Base-by-base conservation (phyloP, 768 basidiomycete species). In the Auricularia sp. region DNA sequence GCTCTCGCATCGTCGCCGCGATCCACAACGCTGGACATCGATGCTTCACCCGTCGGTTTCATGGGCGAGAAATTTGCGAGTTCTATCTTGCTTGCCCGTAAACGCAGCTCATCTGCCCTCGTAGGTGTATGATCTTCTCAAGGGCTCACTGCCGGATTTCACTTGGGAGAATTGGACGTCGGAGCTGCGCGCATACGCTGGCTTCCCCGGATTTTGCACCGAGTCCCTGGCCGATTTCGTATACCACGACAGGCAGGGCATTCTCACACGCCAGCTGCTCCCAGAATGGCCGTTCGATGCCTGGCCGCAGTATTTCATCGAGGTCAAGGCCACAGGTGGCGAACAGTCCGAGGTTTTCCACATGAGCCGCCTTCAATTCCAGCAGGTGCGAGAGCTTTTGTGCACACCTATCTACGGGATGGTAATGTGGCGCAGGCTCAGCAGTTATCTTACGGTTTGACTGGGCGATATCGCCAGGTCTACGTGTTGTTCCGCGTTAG, bases 291-390 rank as follows among this genome's bases (percentile, higher is more conserved):
- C 13, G 7, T 21, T 73, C 71, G 73, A 65, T 62, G 3, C 67
- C 59, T 72, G 73, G 71, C 73, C 73, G 10, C 65, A 54, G 29
- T 74, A 71, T 61, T 65, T 74, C 54, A 65, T 74, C 24, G 73
- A 74, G 62, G 72, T 74, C 56, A 74, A 74, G 65, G 64, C 73
- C 2, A 71, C 73, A 29, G 61, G 66, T 2, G 63, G 67, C 24
- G 42, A 65, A 10, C 65, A 62, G 36, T 34, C 36, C 11, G 67
- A 67, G 6, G 66, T 69, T 13, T 74, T 74, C 62, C 69, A 70
- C 61, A 70, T 73, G 68, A 72, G 69, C 54, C 13, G 42, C 2
- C 8, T 18, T 3, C 71, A 74, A 63, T 62, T 74, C 61, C 24
- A 65, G 21, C 62, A 65, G 61, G 73, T 73, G n/a, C 16, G 73